Conservation (phyloP, 805 yeast genomes). For the Candida dajiaensis region DNA sequence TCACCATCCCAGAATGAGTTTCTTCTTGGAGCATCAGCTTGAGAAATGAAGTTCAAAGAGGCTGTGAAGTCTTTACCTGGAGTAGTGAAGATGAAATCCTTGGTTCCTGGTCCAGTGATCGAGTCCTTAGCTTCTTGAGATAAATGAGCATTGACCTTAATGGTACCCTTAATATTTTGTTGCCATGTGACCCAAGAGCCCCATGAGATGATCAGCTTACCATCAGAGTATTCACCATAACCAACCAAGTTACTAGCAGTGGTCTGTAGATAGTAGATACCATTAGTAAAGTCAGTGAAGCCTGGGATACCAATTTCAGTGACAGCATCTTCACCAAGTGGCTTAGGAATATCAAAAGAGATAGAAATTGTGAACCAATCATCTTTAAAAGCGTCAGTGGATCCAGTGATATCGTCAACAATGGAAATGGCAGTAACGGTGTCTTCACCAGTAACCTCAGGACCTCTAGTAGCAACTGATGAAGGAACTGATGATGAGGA, state of each 20-base stretch:
- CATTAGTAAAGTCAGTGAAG: neutral
- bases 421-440: conserved; percentile 1
- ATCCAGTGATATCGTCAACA: conserved; percentile 1
- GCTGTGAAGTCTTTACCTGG: conserved; percentile 1
- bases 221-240: neutral
- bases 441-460: conserved; percentile 4
- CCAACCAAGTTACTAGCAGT: neutral
- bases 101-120: neutral
- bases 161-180: conserved; percentile 4
- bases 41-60: conserved; percentile 1
- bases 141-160: conserved; percentile 2
- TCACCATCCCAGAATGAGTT: conserved; percentile 1
- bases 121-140: neutral
- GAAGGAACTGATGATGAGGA: neutral
- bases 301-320: conserved; percentile 7
- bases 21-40: conserved; percentile 3
- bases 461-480: neutral
- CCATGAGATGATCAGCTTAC: conserved; percentile 1
- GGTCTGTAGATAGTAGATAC: too few species aligned
- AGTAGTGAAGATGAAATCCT: conserved; percentile 1
- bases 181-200: conserved; percentile 2
- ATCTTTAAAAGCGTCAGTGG: neutral
- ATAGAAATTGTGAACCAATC: conserved; percentile 5
- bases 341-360: neutral
- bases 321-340: conserved; percentile 3